phyloP scores from a whole-genome alignment of 2,329 filamentous ascomycete species.

The Apiospora arundinis region DNA sequence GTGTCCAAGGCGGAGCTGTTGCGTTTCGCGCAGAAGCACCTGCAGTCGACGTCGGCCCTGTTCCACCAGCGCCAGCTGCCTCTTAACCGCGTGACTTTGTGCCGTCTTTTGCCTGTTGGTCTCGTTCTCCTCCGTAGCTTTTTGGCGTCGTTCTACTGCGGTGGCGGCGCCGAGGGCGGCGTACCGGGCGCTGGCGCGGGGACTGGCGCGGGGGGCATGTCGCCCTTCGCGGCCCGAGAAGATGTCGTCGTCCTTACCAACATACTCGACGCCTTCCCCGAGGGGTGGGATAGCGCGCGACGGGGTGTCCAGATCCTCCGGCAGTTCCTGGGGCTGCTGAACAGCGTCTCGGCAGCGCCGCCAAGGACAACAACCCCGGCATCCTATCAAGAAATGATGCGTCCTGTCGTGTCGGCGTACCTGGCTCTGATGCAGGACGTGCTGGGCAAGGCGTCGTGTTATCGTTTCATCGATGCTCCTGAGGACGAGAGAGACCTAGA shows the following conservation, averaged over 20 bases:
- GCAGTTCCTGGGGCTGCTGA: slow-evolving; percentile 37
- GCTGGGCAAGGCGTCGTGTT: slow-evolving; percentile 43
- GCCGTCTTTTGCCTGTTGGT: slow-evolving; percentile 46
- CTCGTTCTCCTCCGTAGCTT: slow-evolving; percentile 45
- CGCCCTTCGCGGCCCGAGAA: slow-evolving; percentile 41
- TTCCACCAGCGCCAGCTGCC: slow-evolving; percentile 51
- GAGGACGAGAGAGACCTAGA: background rate
- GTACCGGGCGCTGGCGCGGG: background rate
- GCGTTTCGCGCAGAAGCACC: slow-evolving; percentile 47
- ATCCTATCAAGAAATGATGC: slow-evolving; percentile 30
- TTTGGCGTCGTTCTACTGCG: slow-evolving; percentile 22
- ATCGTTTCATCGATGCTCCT: slow-evolving; percentile 29
- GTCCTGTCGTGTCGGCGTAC: slow-evolving; percentile 32
- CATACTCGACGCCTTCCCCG: slow-evolving; percentile 47
- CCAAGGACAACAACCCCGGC: background rate
- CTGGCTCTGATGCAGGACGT: slow-evolving; percentile 40
- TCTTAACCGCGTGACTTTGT: slow-evolving; percentile 50
- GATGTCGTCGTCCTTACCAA: slow-evolving; percentile 42
- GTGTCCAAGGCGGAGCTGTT: slow-evolving; percentile 44
- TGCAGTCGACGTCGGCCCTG: slow-evolving; percentile 49
- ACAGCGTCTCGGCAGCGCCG: slow-evolving; percentile 27
- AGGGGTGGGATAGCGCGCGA: slow-evolving; percentile 42
- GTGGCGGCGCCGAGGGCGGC: background rate
- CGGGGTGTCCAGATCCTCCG: slow-evolving; percentile 44
- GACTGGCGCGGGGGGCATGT: slow-evolving; percentile 22